Evolutionary conservation across 179 eudicot genomes (phyloP), one percentile per base, ranked within the genome.

Genomic region (Amaranthus tricolor): DNA sequence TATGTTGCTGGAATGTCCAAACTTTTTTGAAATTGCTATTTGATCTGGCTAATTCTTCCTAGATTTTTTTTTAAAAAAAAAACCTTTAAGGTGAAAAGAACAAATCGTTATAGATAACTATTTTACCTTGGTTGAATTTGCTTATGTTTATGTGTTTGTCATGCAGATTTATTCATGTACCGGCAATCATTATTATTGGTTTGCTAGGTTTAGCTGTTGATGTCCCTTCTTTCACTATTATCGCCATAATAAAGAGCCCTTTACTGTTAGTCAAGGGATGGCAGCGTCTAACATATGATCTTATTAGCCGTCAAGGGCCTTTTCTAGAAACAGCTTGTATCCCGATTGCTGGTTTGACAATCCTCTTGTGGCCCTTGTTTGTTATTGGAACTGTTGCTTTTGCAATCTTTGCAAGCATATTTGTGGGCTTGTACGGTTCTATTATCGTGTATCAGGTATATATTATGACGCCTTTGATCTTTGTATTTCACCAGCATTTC

Each of bases 321-420:
- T 95, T 95, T 80, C 82, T 95, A 13, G 99, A 95, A 82, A 90
- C 92, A n/a, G 99, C 93, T 47, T 95, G 99, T 70, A 86, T 95
- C 58, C 99, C 97, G 7, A 73, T 95, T 88, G 99, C 99, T 59
- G 99, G 97, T 76, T 77, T 94, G 69, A 73, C 97, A 4, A 94
- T 94, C 78, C 86, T 94, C 63, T 74, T 92, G 70, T 94, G 98
- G 99, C 99, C 99, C 0, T 82, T 95, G 20, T 77, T 89, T 76
- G 99, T 95, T 68, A 70, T 87, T 73, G 97, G 89, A 58, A 83
- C 89, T 78, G 66, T 95, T 55, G 65, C 91, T 17, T 60, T 86
- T 76, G 84, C 97, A 19, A 80, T 95, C 81, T 88, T 95, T 77
- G 74, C 91, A 0, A 92, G 99, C 74, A 73, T 92, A 68, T 88